Evolutionary conservation across 139 green algal genomes (phyloP), one percentile per base, ranked within the genome.

Genomic region (Desmodesmus armatus): DNA sequence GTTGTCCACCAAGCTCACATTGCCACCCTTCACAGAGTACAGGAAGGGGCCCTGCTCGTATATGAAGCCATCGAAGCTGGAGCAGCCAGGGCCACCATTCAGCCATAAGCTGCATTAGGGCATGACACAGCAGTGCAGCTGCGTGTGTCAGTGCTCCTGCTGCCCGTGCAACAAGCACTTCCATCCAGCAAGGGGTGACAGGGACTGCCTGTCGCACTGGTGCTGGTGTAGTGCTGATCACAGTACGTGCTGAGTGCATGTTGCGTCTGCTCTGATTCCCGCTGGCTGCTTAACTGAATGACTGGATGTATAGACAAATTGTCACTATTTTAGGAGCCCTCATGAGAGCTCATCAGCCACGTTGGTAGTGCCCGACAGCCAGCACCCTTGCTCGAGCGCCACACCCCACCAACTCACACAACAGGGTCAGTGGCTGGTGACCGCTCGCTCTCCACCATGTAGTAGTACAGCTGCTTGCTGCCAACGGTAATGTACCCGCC

Each of bases 401-500:
- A 40, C 13, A 71, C 7, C 62, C n/a, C 27, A 11, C 27, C 29
- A 72, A 3, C 31, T 43, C 33, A 47, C 29, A 88, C 78, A 44
- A 83, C 77, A 0, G 78, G 85, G 78, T 83, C 86, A 23, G 55
- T 69, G 27, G 53, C 80, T 5, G 63, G 80, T 47, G 78, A 77
- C 33, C 82, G 58, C 76, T 85, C 65, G 43, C 33, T 35, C 31
- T 80, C 40, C 25, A 87, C 90, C 35, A 93, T 76, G 62, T 92
- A 91, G 58, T 91, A 93, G 62, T 85, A 93, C 4, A 92, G 70
- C 15, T 70, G 51, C 6, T 76, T 81, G 37, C 60, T 71, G 76
- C 87, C 72, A 17, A 81, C 79, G 9, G 79, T 85, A 17, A 88
- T 85, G 70, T 85, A 90, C 15, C 86, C 86, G 44, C 40, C 80